Percentiles rank a stretch among this genome's conserved stretches.
Evolutionary conservation across 805 yeast species (phyloP).

Genomic region (Debaryomyces tyrocola): DNA sequence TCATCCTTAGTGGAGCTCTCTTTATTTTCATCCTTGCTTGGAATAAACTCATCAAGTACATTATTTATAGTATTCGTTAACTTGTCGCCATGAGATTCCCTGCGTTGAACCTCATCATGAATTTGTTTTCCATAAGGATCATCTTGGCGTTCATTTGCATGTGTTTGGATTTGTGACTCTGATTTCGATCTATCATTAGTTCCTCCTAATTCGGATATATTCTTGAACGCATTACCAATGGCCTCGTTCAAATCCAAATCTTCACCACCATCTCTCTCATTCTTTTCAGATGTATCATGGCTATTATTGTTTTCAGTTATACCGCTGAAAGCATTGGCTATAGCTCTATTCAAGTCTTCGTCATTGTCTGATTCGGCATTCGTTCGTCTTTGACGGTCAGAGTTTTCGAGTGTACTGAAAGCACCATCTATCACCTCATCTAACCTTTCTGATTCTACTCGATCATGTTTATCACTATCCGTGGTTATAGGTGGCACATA

Average conservation of each 20-base stretch:
- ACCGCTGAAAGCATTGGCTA: background rate
- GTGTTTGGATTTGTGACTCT: background rate
- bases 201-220: background rate
- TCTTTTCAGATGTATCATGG: background rate
- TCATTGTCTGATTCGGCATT: background rate
- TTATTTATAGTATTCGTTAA: background rate
- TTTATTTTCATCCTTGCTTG: background rate
- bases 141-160: too few species aligned
- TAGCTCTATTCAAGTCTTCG: constrained; percentile 3
- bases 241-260: constrained; percentile 31
- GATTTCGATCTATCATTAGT: background rate
- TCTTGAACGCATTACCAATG: constrained; percentile 38
- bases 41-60: background rate
- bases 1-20: constrained; percentile 11
- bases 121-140: background rate
- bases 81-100: background rate
- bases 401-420: too few species aligned
- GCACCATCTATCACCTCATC: too few species aligned
- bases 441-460: too few species aligned
- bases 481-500: too few species aligned
- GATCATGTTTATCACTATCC: too few species aligned
- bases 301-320: background rate
- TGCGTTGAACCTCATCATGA: background rate
- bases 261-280: background rate
- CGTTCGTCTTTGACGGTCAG: too few species aligned